Percentiles rank a stretch among this genome's conserved stretches.
Evolutionary conservation across 371 early-diverging fungal species (phyloP).

Genomic region (Syncephalastrum contaminatum): DNA sequence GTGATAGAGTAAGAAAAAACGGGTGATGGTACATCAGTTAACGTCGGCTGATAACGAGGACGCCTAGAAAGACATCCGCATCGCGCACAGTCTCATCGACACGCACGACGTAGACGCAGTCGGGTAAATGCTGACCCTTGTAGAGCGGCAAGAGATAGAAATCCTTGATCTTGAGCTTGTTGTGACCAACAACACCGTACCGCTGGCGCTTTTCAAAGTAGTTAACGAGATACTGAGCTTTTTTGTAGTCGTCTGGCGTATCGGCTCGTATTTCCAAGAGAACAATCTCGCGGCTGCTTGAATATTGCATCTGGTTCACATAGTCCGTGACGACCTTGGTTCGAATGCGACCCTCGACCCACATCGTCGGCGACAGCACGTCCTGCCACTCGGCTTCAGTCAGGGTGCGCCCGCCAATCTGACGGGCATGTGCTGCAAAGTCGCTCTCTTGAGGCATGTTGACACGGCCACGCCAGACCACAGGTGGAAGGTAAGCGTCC

Average conservation of each 20-base stretch:
- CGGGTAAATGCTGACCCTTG: conserved; percentile 52
- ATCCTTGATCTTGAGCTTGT: conserved; percentile 67
- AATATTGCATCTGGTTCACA: conserved; percentile 52
- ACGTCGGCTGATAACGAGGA: conserved; percentile 32
- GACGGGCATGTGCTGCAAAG: conserved; percentile 56
- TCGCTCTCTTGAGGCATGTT: conserved; percentile 71
- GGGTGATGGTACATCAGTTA: too few species aligned
- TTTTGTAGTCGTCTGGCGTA: conserved; percentile 12
- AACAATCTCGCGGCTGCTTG: conserved; percentile 58
- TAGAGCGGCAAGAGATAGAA: conserved; percentile 71
- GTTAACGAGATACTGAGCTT: conserved; percentile 46
- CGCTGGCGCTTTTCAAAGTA: conserved; percentile 63
- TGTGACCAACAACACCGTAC: conserved; percentile 71
- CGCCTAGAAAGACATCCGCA: conserved; percentile 50
- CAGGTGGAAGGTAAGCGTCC: conserved; percentile 15
- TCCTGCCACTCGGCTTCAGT: conserved; percentile 55
- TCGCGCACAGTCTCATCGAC: conserved; percentile 38
- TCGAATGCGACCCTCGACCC: conserved; percentile 71
- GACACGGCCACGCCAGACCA: conserved; percentile 67
- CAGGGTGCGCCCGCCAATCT: conserved; percentile 59
- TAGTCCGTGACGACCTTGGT: conserved; percentile 54
- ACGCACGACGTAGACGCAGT: conserved; percentile 48
- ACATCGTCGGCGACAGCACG: conserved; percentile 58
- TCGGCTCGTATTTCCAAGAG: conserved; percentile 53
- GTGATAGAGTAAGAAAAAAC: too few species aligned